A percentile compares a stretch with the other conserved stretches of the same genome.
phyloP scores from a whole-genome alignment of 495 filamentous ascomycete genomes.

The Penicillium paradoxum region DNA sequence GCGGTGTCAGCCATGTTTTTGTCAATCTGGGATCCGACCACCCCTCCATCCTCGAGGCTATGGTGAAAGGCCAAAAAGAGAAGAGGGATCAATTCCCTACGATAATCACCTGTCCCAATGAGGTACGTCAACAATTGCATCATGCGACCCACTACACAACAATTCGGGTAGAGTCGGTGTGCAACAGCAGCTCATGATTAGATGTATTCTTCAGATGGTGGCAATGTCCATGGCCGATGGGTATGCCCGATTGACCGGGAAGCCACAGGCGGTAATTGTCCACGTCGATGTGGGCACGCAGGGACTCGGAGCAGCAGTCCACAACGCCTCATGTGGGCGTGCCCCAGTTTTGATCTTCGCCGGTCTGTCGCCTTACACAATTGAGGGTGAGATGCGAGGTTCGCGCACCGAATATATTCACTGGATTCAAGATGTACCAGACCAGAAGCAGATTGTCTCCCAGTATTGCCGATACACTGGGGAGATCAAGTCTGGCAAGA shows the following conservation, averaged over 20 bases:
- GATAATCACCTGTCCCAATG: constrained; percentile 92
- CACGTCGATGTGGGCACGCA: constrained; percentile 97
- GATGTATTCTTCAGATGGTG: constrained; percentile 71
- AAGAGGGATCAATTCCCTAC: constrained; percentile 65
- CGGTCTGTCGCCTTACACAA: constrained; percentile 81
- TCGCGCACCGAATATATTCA: constrained; percentile 93
- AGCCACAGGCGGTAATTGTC: constrained; percentile 88
- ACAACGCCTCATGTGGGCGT: constrained; percentile 83
- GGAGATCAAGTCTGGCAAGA: constrained; percentile 87
- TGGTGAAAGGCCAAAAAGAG: constrained; percentile 77
- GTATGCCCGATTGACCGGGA: constrained; percentile 79
- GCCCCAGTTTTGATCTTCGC: constrained; percentile 89
- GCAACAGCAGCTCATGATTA: constrained; percentile 3
- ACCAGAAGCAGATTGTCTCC: constrained; percentile 84
- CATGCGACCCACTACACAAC: background rate
- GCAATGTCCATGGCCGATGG: constrained; percentile 96
- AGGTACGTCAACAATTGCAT: constrained; percentile 35
- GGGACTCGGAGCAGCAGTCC: constrained; percentile 82
- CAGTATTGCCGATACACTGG: constrained; percentile 93
- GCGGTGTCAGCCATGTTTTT: constrained; percentile 84
- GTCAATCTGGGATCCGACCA: constrained; percentile 96
- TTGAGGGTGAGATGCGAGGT: constrained; percentile 85
- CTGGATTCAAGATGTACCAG: constrained; percentile 95
- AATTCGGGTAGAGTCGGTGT: background rate
- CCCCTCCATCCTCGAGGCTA: constrained; percentile 90